Base-by-base conservation (phyloP, 108 stramenopile genomes). In the Conticribra weissflogii region DNA sequence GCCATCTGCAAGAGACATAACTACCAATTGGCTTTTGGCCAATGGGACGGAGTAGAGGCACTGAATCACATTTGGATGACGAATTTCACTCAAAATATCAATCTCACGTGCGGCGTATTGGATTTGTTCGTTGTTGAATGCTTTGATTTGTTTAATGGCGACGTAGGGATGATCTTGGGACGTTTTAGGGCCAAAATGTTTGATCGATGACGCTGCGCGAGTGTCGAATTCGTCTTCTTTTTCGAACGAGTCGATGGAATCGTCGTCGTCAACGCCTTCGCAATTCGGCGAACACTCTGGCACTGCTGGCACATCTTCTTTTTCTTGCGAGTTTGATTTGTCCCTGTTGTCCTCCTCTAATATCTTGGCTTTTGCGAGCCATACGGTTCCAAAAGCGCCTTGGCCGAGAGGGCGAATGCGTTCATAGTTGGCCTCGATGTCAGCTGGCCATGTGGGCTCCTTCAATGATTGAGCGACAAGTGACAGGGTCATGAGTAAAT, bases 41-140 rank as follows among this genome's bases (percentile, higher is more conserved):
- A 83, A 59, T 36, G 86, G 63, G 23, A 87, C 59, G 15, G 81
- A 69, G 3, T 78, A 81, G 44, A 93, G 82, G 46, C 90, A 74
- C 14, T 83, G 83, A 51, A 90, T 83, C 18, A 87, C 80, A 59
- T 88, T 86, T 14, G 92, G 89, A 72, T 93, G 92, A 41, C 74
- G 46, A 9, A 93, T 46, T 68, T 93, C 92, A 18, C 76, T 56
- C 21, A 93, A 62, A 45, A 93, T 90, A 31, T 81, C 57, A 44
- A 93, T 89, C 60, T 93, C 92, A 32, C 92, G 82, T 68, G 84
- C 68, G 1, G 92, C 92, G 66, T 90, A 93, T 23, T 84, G 71
- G 24, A 80, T 78, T 12, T 83, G 73, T 60, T 84, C 82, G n/a
- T 84, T 84, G 54, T 85, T 83, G 19, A 79, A 77, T 48, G 90